A percentile compares a stretch with the other conserved stretches of the same genome.
phyloP scores from a whole-genome alignment of 2,329 filamentous ascomycete species.

The Cladosporium colombiae region DNA sequence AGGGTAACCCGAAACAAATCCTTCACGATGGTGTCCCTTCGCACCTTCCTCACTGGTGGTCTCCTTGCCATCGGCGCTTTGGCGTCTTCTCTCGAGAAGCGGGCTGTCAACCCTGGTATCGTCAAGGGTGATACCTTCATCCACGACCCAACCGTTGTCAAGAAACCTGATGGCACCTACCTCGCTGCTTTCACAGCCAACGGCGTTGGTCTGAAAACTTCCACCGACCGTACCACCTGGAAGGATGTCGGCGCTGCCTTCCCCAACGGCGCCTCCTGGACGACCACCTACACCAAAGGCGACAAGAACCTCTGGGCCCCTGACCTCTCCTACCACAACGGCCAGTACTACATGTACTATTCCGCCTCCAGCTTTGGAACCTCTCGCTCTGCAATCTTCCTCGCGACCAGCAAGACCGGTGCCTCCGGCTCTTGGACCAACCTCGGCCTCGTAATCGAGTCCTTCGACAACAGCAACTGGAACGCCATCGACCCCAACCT shows the following conservation, averaged over 20 bases:
- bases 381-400: slow-evolving; percentile 63
- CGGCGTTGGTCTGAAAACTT: slow-evolving; percentile 16
- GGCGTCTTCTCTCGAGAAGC: slow-evolving; percentile 15
- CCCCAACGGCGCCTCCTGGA: slow-evolving; percentile 17
- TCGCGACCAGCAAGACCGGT: slow-evolving; percentile 52
- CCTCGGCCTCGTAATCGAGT: slow-evolving; percentile 57
- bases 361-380: slow-evolving; percentile 62
- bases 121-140: slow-evolving; percentile 19
- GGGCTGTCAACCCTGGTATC: slow-evolving; percentile 10
- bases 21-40: slow-evolving; percentile 9
- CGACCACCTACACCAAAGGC: slow-evolving; percentile 18
- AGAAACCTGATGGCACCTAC: slow-evolving; percentile 19
- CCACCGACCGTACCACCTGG: slow-evolving; percentile 18
- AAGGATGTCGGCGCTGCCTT: slow-evolving; percentile 19
- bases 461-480: slow-evolving; percentile 41
- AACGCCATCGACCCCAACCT: slow-evolving; percentile 57
- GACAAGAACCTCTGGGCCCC: slow-evolving; percentile 54
- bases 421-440: slow-evolving; percentile 63
- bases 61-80: slow-evolving; percentile 7
- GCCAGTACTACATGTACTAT: slow-evolving; percentile 65
- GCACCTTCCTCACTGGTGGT: slow-evolving; percentile 6
- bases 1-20: not conserved
- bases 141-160: slow-evolving; percentile 17
- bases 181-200: slow-evolving; percentile 19
- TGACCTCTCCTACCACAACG: slow-evolving; percentile 59